Evolutionary conservation across 2,329 filamentous ascomycete species (phyloP).

Genomic region (Shiraia bambusicola): DNA sequence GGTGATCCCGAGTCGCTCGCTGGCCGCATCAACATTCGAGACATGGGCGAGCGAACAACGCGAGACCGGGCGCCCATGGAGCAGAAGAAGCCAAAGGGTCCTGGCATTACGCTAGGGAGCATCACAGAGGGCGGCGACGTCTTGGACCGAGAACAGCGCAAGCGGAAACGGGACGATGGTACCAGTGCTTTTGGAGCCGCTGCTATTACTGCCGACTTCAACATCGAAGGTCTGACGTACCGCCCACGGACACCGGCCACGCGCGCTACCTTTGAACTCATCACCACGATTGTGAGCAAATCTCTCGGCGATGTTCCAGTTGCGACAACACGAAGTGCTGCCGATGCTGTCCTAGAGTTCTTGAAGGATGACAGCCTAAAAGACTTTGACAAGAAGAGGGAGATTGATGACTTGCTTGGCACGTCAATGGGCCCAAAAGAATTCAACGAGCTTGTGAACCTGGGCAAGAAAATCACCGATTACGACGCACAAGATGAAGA

Average conservation of each 20-base stretch:
- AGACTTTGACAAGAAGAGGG: constrained; percentile 97
- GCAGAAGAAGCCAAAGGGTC: constrained; percentile 68
- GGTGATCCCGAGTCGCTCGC: constrained; percentile 97
- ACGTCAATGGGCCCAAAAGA: constrained; percentile 78
- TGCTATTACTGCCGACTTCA: constrained; percentile 77
- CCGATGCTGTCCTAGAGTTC: constrained; percentile 86
- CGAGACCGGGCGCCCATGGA: constrained; percentile 78
- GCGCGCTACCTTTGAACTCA: constrained; percentile 89
- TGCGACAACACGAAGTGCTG: constrained; percentile 88
- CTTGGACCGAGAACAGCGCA: constrained; percentile 78
- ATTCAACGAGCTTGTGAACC: constrained; percentile 94
- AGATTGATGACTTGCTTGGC: constrained; percentile 92
- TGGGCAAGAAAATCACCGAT: constrained; percentile 98
- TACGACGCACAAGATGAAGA: constrained; percentile 97
- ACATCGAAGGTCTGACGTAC: constrained; percentile 90
- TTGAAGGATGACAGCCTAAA: constrained; percentile 95
- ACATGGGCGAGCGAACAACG: constrained; percentile 87
- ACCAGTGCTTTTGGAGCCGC: constrained; percentile 66
- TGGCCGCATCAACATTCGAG: constrained; percentile 85
- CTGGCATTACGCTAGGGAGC: constrained; percentile 71
- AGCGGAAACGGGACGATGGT: constrained; percentile 74
- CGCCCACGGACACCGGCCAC: constrained; percentile 89
- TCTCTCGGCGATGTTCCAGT: constrained; percentile 91
- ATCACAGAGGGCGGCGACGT: constrained; percentile 82
- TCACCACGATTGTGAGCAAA: constrained; percentile 84